Conservation (phyloP, 805 yeast species). For the Teunomyces pallodes region DNA sequence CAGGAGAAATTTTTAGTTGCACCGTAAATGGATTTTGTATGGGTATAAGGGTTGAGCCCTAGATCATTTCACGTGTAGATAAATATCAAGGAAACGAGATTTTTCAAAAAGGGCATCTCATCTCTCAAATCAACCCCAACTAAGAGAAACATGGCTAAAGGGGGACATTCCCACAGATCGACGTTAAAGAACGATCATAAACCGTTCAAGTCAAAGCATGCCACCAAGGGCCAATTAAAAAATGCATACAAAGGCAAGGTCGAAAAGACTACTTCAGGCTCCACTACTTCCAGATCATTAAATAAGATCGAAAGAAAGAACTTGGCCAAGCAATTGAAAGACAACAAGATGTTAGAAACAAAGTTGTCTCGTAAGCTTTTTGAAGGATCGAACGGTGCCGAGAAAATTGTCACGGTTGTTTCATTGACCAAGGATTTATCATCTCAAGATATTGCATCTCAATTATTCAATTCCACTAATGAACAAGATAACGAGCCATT, state of each 20-base stretch:
- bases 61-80: conserved; percentile 2
- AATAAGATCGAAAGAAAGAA: conserved; percentile 71
- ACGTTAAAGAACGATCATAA: conserved; percentile 83
- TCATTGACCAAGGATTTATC: conserved; percentile 75
- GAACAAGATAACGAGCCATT: conserved; percentile 21
- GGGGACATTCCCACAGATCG: conserved; percentile 76
- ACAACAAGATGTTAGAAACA: conserved; percentile 62
- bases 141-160: conserved; percentile 48
- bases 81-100: neutral
- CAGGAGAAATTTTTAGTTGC: neutral
- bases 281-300: conserved; percentile 34
- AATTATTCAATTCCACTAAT: conserved; percentile 42
- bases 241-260: conserved; percentile 83
- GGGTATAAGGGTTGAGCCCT: conserved; percentile 9
- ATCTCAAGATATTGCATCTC: conserved; percentile 51
- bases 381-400: conserved; percentile 77
- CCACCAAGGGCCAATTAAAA: conserved; percentile 84
- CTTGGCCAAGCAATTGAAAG: conserved; percentile 70
- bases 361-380: conserved; percentile 65
- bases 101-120: conserved; percentile 9
- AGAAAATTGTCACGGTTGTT: conserved; percentile 77
- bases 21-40: neutral
- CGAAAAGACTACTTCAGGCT: conserved; percentile 52
- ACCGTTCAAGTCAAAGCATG: conserved; percentile 87
- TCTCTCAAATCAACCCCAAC: conserved; percentile 5